Percentiles rank a stretch among this genome's conserved stretches.
Evolutionary conservation across 106 monocot species (phyloP).

Genomic region (Dioscorea alata): DNA sequence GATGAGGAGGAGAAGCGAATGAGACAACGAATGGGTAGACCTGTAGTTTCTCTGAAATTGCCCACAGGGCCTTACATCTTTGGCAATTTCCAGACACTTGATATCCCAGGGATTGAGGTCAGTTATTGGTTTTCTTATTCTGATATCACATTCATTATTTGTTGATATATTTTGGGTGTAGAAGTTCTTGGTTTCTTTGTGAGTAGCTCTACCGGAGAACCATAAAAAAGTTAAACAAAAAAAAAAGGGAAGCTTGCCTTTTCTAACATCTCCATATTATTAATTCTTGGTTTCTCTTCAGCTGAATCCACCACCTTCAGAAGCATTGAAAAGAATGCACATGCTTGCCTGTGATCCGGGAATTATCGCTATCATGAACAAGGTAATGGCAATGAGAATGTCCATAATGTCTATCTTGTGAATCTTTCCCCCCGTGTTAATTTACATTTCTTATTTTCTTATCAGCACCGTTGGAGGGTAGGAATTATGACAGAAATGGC

Average conservation of each 20-base stretch:
- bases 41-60: slow-evolving; percentile 48
- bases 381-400: slow-evolving; percentile 31
- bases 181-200: background rate
- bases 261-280: too few relatives aligned
- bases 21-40: slow-evolving; percentile 31
- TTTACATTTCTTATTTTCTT: background rate
- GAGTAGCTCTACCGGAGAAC: too few relatives aligned
- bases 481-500: slow-evolving; percentile 98
- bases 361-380: slow-evolving; percentile 97
- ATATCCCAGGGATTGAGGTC: slow-evolving; percentile 87
- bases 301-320: slow-evolving; percentile 83
- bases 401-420: background rate
- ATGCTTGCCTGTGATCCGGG: slow-evolving; percentile 97
- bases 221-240: too few relatives aligned
- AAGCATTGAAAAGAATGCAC: slow-evolving; percentile 96
- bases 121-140: background rate
- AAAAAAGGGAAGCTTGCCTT: too few relatives aligned
- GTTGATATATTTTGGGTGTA: too few relatives aligned
- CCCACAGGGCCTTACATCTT: slow-evolving; percentile 81
- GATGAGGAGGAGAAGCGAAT: slow-evolving; percentile 86
- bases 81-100: slow-evolving; percentile 78
- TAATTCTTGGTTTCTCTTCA: slow-evolving; percentile 8
- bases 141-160: too few relatives aligned
- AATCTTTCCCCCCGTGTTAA: background rate
- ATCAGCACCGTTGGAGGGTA: slow-evolving; percentile 81